Evolutionary conservation across 768 basidiomycete genomes (phyloP).

Genomic region (Hericium alpestre): DNA sequence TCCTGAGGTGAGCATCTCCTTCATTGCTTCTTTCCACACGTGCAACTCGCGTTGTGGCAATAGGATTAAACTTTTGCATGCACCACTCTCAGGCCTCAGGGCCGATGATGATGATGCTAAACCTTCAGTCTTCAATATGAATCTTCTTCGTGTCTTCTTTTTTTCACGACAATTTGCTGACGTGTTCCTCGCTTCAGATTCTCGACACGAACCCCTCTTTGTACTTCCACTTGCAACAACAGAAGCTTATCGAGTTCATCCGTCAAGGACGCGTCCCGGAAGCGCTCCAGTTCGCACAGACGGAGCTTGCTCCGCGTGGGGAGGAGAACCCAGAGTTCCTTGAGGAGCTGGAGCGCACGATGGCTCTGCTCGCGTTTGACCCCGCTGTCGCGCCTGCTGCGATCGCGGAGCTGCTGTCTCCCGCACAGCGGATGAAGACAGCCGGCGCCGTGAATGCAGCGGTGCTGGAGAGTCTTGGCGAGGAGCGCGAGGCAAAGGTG

Average conservation of each 20-base stretch:
- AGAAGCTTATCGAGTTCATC: slow-evolving; percentile 91
- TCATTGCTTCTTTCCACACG: slow-evolving; percentile 1
- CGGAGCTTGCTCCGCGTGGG: slow-evolving; percentile 87
- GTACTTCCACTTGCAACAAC: slow-evolving; percentile 93
- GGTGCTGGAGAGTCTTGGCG: slow-evolving; percentile 83
- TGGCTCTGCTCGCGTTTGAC: slow-evolving; percentile 85
- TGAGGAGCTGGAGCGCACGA: slow-evolving; percentile 83
- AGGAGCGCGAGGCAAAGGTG: slow-evolving; percentile 88
- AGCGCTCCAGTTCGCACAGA: slow-evolving; percentile 85
- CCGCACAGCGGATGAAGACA: slow-evolving; percentile 86
- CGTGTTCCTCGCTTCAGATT: slow-evolving; percentile 45
- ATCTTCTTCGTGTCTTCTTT: slow-evolving; percentile 22
- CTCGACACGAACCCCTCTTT: slow-evolving; percentile 89
- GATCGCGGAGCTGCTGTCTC: slow-evolving; percentile 73
- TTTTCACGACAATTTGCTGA: neutral
- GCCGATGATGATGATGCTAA: slow-evolving; percentile 80
- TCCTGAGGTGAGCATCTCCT: slow-evolving; percentile 68
- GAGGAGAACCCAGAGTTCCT: slow-evolving; percentile 93
- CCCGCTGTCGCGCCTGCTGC: slow-evolving; percentile 47
- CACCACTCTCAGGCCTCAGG: slow-evolving; percentile 88
- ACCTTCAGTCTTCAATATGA: slow-evolving; percentile 99
- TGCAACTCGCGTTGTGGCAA: neutral
- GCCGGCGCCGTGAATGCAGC: slow-evolving; percentile 93
- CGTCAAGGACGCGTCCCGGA: slow-evolving; percentile 68
- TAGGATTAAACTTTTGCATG: slow-evolving; percentile 92